Base-by-base conservation (phyloP, 2,329 filamentous ascomycete species). In the Blastomyces parvus region DNA sequence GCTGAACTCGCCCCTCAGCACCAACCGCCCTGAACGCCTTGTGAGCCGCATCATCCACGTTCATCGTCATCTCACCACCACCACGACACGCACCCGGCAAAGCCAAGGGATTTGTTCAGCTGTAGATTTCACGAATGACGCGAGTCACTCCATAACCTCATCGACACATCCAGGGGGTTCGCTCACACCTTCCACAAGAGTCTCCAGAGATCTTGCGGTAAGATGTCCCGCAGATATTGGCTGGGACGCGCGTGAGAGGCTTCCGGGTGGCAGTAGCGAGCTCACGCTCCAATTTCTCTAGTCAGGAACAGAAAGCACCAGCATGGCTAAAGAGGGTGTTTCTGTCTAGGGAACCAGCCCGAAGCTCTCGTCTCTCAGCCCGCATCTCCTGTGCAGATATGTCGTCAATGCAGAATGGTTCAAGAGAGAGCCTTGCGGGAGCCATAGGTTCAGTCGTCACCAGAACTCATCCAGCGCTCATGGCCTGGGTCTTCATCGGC, bases 261-360 rank as follows among this genome's bases (percentile, higher is more conserved):
- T 36, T 36, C n/a, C 13, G 1, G 36, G 8, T 19, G 9, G 36
- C 3, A 17, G 55, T 57, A 57, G 55, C 14, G 55, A 25, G 30
- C 55, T 57, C 55, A 14, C 42, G 33, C 55, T 42, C n/a, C 55
- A 57, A 57, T 40, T 27, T 57, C n/a, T 40, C 55, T 11, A 57
- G 38, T 27, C 33, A 17, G 3, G 55, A 30, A 42, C 3, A 57
- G 55, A 57, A 40, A 57, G 36, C 2, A 42, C 36, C 22, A 57
- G n/a, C n/a, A 57, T n/a, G 13, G n/a, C 55, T 40, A 57, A 25
- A 42, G 36, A 42, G 55, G 9, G 36, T n/a, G 11, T 40, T n/a
- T n/a, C 27, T 30, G 4, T 30, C 55, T 36, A n/a, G 36, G 55
- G 55, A 57, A 57, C 55, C 36, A 42, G 33, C 22, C 11, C 14